phyloP scores from a whole-genome alignment of 345 rosid species.

The Triadica sebifera region DNA sequence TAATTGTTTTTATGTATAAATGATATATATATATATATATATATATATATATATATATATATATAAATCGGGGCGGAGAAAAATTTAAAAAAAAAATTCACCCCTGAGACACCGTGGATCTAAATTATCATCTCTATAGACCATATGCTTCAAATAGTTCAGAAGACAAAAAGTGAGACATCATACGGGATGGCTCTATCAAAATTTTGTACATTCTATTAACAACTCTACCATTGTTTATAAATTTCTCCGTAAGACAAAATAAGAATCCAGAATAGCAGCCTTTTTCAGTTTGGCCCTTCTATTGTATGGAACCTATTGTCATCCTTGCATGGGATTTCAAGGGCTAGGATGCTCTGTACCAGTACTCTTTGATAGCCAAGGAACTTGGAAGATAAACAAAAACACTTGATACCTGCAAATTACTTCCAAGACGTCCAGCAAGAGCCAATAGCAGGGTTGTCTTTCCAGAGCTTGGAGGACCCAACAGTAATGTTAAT shows the following conservation, averaged over 20 bases:
- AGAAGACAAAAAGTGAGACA: background rate
- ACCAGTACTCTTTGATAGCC: background rate
- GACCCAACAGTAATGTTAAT: conserved; percentile 87
- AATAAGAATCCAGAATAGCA: background rate
- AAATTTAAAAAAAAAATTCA: no score
- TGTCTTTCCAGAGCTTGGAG: conserved; percentile 99
- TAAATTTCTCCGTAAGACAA: background rate
- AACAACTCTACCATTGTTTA: background rate
- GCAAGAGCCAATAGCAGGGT: conserved; percentile 88
- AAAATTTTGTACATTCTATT: background rate
- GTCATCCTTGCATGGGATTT: background rate
- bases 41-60: no score
- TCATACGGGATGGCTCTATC: background rate
- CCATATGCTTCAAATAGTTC: no score
- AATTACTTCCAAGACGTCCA: conserved; percentile 74
- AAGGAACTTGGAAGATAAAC: background rate
- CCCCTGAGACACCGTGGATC: no score
- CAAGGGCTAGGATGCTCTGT: no score
- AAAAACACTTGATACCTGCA: conserved; percentile 55
- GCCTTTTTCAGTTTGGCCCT: background rate
- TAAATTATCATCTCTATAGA: no score
- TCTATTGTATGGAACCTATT: background rate
- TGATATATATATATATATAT: no score
- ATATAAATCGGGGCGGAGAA: no score
- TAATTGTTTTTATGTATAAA: no score